These are phyloP conservation scores for Dinochytrium kinnereticum DNA, from an alignment of 371 early-diverging fungal genomes.

Conservation along the genomic window DNA sequence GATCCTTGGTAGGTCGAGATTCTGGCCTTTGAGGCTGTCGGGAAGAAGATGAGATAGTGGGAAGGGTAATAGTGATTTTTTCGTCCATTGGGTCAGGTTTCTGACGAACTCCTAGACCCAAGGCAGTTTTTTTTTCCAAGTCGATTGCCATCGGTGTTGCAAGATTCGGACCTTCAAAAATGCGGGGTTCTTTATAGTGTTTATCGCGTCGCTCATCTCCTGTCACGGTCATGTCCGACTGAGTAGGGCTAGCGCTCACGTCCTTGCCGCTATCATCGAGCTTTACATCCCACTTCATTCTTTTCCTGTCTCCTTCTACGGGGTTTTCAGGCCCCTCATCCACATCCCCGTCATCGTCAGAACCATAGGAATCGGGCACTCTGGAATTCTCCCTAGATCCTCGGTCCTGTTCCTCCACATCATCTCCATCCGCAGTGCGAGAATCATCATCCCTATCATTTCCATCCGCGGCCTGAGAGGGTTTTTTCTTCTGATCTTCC, in stretches of 20 bases:
- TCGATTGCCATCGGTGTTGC: no score
- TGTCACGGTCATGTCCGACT: no score
- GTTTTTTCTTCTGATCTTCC: constrained; percentile 3
- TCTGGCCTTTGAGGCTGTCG: constrained; percentile 11
- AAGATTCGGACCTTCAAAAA: neutral
- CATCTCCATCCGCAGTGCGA: no score
- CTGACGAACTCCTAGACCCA: no score
- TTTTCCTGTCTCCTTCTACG: neutral
- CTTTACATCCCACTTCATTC: neutral
- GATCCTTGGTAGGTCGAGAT: constrained; percentile 33
- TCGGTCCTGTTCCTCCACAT: no score
- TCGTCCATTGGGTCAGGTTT: no score
- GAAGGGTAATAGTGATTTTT: constrained; percentile 13
- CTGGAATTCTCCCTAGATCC: no score
- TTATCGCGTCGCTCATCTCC: no score
- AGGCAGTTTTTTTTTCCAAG: no score
- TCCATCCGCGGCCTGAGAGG: neutral
- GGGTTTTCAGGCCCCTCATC: neutral
- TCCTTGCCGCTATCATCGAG: constrained; percentile 13
- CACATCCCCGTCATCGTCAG: constrained; percentile 26
- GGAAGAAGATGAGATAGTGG: neutral
- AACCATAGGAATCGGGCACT: constrained; percentile 27
- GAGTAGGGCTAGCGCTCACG: neutral
- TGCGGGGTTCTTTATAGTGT: neutral
- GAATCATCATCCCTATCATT: no score